Evolutionary conservation across 1,139 yeast species (phyloP).

Genomic region (Suhomyces atakaporum): DNA sequence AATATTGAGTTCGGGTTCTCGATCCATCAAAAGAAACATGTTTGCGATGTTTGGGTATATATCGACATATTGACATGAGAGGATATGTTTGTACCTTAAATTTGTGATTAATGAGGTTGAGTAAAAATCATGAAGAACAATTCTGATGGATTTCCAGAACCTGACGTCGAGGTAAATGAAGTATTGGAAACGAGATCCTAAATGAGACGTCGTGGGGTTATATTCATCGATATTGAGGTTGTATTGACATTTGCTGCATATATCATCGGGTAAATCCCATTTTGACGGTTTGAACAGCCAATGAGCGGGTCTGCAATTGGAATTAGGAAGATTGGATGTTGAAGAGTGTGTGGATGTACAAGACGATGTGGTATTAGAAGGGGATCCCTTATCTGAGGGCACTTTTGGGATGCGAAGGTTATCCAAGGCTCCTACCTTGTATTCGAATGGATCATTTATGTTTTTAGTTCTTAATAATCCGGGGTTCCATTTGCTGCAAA

Average conservation of each 20-base stretch:
- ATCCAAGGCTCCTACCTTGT: slow-evolving; percentile 38
- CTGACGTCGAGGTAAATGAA: slow-evolving; percentile 69
- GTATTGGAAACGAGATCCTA: slow-evolving; percentile 78
- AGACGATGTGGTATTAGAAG: background rate
- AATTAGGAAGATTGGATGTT: background rate
- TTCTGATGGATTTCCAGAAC: slow-evolving; percentile 69
- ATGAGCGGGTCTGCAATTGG: slow-evolving; percentile 19
- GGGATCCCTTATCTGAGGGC: slow-evolving; percentile 12
- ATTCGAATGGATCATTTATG: slow-evolving; percentile 19
- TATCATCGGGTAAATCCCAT: slow-evolving; percentile 45
- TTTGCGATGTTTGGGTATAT: slow-evolving; percentile 80
- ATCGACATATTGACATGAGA: slow-evolving; percentile 81
- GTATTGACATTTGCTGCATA: slow-evolving; percentile 51
- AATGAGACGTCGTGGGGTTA: slow-evolving; percentile 32
- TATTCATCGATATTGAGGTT: slow-evolving; percentile 33
- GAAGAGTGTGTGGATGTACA: background rate
- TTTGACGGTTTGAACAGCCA: slow-evolving; percentile 41
- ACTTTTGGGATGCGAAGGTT: slow-evolving; percentile 39
- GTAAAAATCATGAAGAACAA: slow-evolving; percentile 64
- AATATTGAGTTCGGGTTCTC: slow-evolving; percentile 82
- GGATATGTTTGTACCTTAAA: slow-evolving; percentile 54
- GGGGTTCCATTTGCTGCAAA: slow-evolving; percentile 54
- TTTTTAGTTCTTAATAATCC: slow-evolving; percentile 33
- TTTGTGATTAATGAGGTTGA: slow-evolving; percentile 72
- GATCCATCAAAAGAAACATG: slow-evolving; percentile 65